These are phyloP conservation scores for Nemania abortiva DNA, from an alignment of 2,329 filamentous ascomycete species.

Conservation along the genomic window DNA sequence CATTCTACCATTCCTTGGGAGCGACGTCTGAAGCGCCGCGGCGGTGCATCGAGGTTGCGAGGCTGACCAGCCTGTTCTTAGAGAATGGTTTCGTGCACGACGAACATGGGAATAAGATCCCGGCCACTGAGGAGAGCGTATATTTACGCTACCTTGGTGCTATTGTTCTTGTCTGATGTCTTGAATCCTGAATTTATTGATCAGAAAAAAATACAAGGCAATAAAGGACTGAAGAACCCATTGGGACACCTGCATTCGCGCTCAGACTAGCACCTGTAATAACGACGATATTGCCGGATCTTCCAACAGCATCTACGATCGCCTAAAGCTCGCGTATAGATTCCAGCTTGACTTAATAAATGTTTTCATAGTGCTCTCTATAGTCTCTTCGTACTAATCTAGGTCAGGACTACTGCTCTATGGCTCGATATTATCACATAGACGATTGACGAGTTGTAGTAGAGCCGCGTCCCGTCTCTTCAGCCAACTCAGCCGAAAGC, in stretches of 20 bases:
- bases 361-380: no score
- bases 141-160: slow-evolving; percentile 26
- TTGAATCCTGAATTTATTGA: slow-evolving; percentile 1
- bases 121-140: slow-evolving; percentile 20
- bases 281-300: no score
- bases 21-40: slow-evolving; percentile 7
- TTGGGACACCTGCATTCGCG: no score
- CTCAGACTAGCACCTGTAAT: no score
- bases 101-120: slow-evolving; percentile 19
- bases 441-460: slow-evolving; percentile 15
- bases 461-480: slow-evolving; percentile 37
- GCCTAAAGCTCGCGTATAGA: no score
- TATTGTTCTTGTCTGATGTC: slow-evolving; percentile 24
- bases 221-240: no score
- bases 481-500: slow-evolving; percentile 32
- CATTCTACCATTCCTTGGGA: slow-evolving; percentile 21
- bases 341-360: no score
- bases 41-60: slow-evolving; percentile 27
- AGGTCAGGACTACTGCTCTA: neutral
- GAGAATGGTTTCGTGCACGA: slow-evolving; percentile 23
- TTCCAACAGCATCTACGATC: no score
- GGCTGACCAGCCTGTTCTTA: slow-evolving; percentile 25
- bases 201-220: no score
- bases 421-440: neutral
- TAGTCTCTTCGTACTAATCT: neutral